Base-by-base conservation (phyloP, 1,284 basidiomycete genomes). In the Retiboletus flavoniger region DNA sequence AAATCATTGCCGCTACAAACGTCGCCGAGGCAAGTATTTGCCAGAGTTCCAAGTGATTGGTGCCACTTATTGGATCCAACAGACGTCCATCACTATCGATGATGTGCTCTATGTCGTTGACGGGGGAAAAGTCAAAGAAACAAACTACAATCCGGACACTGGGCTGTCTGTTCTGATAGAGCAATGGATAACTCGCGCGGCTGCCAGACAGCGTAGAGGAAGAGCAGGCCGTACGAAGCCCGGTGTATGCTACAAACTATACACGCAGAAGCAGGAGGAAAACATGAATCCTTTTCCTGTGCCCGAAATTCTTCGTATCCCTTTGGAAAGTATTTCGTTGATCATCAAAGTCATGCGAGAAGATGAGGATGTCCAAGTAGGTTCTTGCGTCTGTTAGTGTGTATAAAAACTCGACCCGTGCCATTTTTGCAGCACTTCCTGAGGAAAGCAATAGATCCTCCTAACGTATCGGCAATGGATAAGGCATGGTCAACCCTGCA, bases 81-180 rank as follows among this genome's bases (percentile, higher is more conserved):
- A 97, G 82, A 97, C 95, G 1, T 95, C 91, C 4, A 94, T 98
- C 59, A 98, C 95, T 1, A 96, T 98, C 58, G 90, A 95, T 62
- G 93, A 95, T 62, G 82, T 95, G 28, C 78, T 91, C 31, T 93
- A 89, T 63, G 93, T 95, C 16, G 81, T 96, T 38, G 93, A 95
- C 62, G 76, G 84, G 0, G 95, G 95, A 2, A 89, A 87, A 67
- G 93, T 94, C 65, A 97, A 97, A 72, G 93, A 97, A 74, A 93
- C 83, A 4, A 83, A 83, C 56, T 95, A 89, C 67, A 92, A 95
- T 63, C 75, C 87, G 0, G 86, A 88, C 40, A 84, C 78, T 9
- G 85, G 90, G 28, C 75, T 98, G 61, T 90, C 92, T 31, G 77
- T 80, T 47, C 74, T 98, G 26, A 81, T 83, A 7, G 95, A 98